These are phyloP conservation scores for Cystobasidium slooffiae DNA, from an alignment of 1,284 basidiomycete genomes.

Conservation along the genomic window DNA sequence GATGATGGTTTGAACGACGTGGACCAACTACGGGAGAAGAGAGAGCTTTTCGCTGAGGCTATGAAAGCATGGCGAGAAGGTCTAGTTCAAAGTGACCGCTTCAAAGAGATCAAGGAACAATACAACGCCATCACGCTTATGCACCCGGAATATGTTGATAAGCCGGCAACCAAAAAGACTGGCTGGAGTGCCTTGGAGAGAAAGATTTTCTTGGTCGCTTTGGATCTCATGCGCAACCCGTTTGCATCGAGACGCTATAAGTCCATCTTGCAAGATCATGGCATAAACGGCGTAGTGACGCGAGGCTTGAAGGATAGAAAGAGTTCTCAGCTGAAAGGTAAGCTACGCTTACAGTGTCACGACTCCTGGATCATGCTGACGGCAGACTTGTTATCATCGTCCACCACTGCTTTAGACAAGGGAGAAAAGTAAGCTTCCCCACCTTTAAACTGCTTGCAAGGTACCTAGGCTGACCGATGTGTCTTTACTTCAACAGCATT, in stretches of 20 bases:
- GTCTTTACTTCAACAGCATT: not conserved
- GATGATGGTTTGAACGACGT: constrained; percentile 11
- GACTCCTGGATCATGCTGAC: not conserved
- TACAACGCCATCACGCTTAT: constrained; percentile 14
- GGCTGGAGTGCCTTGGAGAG: constrained; percentile 10
- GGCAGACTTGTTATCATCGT: not conserved
- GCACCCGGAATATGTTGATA: not conserved
- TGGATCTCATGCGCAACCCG: constrained; percentile 24
- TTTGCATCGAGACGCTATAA: constrained; percentile 1
- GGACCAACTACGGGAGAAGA: constrained; percentile 7
- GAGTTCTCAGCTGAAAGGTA: constrained; percentile 12
- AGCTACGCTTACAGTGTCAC: not conserved
- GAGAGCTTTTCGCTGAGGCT: constrained; percentile 16
- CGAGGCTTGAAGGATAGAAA: constrained; percentile 7
- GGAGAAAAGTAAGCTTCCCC: constrained; percentile 3
- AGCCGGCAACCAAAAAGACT: not conserved
- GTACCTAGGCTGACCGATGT: not conserved
- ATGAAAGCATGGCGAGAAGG: constrained; percentile 4
- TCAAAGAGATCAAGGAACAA: constrained; percentile 3
- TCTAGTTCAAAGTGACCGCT: constrained; percentile 5
- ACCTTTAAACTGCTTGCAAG: not conserved
- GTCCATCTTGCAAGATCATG: constrained; percentile 17
- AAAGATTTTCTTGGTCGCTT: constrained; percentile 5
- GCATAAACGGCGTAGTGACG: constrained; percentile 5
- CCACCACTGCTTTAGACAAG: constrained; percentile 2